Evolutionary conservation across 2,329 filamentous ascomycete species (phyloP).

Genomic region (Neophaeococcomyces mojaviensis): DNA sequence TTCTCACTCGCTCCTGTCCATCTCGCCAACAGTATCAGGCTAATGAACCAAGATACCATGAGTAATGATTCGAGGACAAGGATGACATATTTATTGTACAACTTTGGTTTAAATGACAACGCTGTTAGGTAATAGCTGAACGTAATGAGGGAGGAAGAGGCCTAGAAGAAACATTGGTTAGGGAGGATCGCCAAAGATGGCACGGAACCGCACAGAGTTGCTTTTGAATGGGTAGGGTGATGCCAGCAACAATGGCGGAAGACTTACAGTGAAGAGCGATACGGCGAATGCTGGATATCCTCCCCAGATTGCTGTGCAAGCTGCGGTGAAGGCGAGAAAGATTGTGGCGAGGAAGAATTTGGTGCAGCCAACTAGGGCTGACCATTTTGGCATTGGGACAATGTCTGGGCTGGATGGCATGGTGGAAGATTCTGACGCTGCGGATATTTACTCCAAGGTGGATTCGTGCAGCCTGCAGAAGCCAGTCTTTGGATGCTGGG

Average conservation of each 20-base stretch:
- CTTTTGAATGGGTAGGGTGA: background rate
- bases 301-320: slow-evolving; percentile 15
- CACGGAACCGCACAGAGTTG: slow-evolving; percentile 1
- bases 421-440: background rate
- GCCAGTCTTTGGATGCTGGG: background rate
- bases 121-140: slow-evolving; percentile 20
- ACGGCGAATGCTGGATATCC: slow-evolving; percentile 15
- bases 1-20: slow-evolving; percentile 10
- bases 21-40: slow-evolving; percentile 13
- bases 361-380: slow-evolving; percentile 15
- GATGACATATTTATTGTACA: slow-evolving; percentile 20
- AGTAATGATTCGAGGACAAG: slow-evolving; percentile 17
- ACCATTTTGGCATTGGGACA: slow-evolving; percentile 22
- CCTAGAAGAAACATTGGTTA: slow-evolving; percentile 7
- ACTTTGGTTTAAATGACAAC: slow-evolving; percentile 13
- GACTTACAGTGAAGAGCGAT: slow-evolving; percentile 19
- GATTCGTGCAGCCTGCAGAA: background rate
- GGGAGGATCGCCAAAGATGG: slow-evolving; percentile 4
- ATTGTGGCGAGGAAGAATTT: slow-evolving; percentile 15
- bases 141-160: slow-evolving; percentile 15
- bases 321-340: slow-evolving; percentile 16
- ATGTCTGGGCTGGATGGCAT: slow-evolving; percentile 8
- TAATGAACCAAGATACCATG: slow-evolving; percentile 18
- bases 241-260: background rate
- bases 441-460: background rate